These are phyloP conservation scores for Hyaloscypha hepaticicola DNA, from an alignment of 495 filamentous ascomycete genomes.

Conservation along the genomic window DNA sequence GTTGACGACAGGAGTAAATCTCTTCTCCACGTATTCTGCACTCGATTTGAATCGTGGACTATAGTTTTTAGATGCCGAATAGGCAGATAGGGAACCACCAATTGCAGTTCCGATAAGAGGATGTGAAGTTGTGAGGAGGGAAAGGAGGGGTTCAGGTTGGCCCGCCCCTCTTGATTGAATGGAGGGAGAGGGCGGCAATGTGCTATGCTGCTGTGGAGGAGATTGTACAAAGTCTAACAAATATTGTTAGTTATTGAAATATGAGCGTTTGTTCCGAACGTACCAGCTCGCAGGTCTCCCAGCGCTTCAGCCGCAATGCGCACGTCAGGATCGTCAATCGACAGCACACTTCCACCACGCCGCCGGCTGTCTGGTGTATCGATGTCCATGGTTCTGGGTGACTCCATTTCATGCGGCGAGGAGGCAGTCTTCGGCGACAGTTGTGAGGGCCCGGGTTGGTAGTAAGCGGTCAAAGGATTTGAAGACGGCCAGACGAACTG, in stretches of 20 bases:
- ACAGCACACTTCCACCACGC: conserved; percentile 51
- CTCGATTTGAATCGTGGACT: conserved; percentile 79
- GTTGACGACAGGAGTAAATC: conserved; percentile 76
- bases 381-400: conserved; percentile 33
- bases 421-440: conserved; percentile 24
- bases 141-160: conserved; percentile 70
- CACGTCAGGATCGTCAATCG: conserved; percentile 79
- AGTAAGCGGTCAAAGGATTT: conserved; percentile 55
- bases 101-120: conserved; percentile 78
- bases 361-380: conserved; percentile 33
- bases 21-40: conserved; percentile 83
- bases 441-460: conserved; percentile 35
- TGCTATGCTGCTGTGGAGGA: conserved; percentile 44
- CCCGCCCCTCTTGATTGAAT: conserved; percentile 12
- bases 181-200: conserved; percentile 34
- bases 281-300: conserved; percentile 80
- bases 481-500: conserved; percentile 49
- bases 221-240: conserved; percentile 55
- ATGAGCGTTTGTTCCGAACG: conserved; percentile 23
- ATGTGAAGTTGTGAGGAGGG: conserved; percentile 76
- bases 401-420: conserved; percentile 18
- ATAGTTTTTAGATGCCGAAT: conserved; percentile 80
- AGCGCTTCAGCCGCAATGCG: conserved; percentile 82
- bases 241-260: conserved; percentile 6
- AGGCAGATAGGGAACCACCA: conserved; percentile 76